These are phyloP conservation scores for Ramaria sp. DNA, from an alignment of 768 basidiomycete species.

Conservation along the genomic window DNA sequence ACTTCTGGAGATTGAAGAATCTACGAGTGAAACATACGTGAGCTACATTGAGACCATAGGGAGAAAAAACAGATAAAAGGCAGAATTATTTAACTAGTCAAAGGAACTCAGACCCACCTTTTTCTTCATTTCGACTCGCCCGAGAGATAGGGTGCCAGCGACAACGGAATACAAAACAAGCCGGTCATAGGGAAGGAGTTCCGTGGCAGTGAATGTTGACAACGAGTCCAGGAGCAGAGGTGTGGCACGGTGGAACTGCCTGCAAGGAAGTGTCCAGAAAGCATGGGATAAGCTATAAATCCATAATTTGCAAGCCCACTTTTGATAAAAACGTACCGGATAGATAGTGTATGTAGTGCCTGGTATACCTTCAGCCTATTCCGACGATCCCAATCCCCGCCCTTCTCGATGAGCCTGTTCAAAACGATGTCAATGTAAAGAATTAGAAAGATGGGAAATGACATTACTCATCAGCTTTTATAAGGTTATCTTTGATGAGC, in stretches of 20 bases:
- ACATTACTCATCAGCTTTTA: constrained; percentile 69
- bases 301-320: background rate
- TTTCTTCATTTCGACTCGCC: constrained; percentile 82
- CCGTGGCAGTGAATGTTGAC: constrained; percentile 89
- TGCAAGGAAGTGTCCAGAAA: background rate
- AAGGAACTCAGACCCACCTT: constrained; percentile 38
- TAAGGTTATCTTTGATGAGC: constrained; percentile 59
- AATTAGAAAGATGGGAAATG: background rate
- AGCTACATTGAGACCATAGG: background rate
- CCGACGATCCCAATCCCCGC: constrained; percentile 96
- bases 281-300: background rate
- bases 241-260: constrained; percentile 85
- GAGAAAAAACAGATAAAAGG: background rate
- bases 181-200: constrained; percentile 79
- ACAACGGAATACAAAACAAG: constrained; percentile 83
- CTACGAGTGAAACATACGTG: constrained; percentile 25
- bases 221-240: constrained; percentile 83
- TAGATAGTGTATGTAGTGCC: constrained; percentile 73
- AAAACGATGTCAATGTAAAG: background rate
- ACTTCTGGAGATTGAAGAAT: constrained; percentile 84
- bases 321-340: constrained; percentile 23
- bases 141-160: constrained; percentile 62
- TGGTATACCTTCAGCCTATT: constrained; percentile 96
- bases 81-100: too few species aligned
- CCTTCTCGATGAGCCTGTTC: constrained; percentile 76